These are phyloP conservation scores for Penicillium brasilianum DNA, from an alignment of 2,329 filamentous ascomycete species.

Conservation along the genomic window DNA sequence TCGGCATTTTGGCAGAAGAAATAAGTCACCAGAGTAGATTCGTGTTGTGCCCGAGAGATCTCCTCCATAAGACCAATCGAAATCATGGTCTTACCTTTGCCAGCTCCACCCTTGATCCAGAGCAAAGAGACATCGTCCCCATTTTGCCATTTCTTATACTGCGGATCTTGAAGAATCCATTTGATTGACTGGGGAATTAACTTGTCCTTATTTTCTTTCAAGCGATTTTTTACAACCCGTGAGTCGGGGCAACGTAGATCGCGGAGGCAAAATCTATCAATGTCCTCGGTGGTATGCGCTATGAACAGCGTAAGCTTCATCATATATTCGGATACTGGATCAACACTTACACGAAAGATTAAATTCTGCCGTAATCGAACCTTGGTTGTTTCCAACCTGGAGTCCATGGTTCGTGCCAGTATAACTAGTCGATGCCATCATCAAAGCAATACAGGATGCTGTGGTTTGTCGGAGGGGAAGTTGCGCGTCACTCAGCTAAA, in stretches of 20 bases:
- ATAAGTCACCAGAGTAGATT: conserved; percentile 18
- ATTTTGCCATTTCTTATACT: conserved; percentile 30
- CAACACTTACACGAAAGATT: no score
- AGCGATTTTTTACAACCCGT: conserved; percentile 16
- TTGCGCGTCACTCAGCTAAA: no score
- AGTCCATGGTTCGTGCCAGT: no score
- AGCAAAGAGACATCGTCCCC: conserved; percentile 34
- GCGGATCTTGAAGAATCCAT: conserved; percentile 31
- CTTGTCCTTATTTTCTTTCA: conserved; percentile 27
- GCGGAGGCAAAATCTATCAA: no score
- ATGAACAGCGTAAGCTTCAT: no score
- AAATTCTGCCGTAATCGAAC: no score
- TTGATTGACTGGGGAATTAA: conserved; percentile 21
- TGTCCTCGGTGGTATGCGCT: no score
- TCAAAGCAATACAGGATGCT: no score
- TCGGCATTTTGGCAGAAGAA: conserved; percentile 31
- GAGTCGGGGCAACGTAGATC: conserved; percentile 22
- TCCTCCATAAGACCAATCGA: conserved; percentile 40
- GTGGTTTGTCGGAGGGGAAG: no score
- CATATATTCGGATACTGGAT: no score
- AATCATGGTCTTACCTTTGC: conserved; percentile 51
- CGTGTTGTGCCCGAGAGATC: conserved; percentile 13
- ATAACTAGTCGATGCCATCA: no score
- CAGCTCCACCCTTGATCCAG: conserved; percentile 47
- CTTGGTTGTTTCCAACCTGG: no score